Conservation (phyloP, 805 yeast species). For the Clavispora asparagi region DNA sequence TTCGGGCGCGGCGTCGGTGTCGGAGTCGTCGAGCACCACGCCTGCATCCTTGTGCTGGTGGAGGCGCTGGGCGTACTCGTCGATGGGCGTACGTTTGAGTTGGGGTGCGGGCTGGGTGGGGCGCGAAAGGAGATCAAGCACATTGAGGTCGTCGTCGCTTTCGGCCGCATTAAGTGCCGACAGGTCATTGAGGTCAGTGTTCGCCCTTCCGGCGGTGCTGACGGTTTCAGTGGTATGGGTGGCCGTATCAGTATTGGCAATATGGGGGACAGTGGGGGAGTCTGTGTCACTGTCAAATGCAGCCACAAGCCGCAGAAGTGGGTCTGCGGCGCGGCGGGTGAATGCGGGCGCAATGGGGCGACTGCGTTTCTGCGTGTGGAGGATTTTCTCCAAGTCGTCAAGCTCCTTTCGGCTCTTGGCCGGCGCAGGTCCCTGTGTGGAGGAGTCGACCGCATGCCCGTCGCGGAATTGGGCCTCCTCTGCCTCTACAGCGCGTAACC, state of each 20-base stretch:
- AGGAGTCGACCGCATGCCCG: slow-evolving; percentile 11
- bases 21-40: slow-evolving; percentile 27
- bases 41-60: slow-evolving; percentile 16
- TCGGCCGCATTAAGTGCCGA: not conserved
- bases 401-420: slow-evolving; percentile 22
- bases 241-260: too few relatives aligned
- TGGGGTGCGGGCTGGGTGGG: slow-evolving; percentile 2
- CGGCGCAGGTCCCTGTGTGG: slow-evolving; percentile 11
- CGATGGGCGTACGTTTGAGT: slow-evolving; percentile 23
- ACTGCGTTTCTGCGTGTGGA: slow-evolving; percentile 30
- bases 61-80: slow-evolving; percentile 29
- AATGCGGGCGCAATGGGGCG: slow-evolving; percentile 28
- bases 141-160: slow-evolving; percentile 5
- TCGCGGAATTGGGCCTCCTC: slow-evolving; percentile 30
- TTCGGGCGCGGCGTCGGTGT: slow-evolving; percentile 13
- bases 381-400: slow-evolving; percentile 26
- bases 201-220: too few relatives aligned
- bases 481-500: not conserved
- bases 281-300: slow-evolving; percentile 29
- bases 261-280: slow-evolving; percentile 1
- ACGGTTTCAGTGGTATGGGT: too few relatives aligned
- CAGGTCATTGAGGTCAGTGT: too few relatives aligned
- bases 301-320: slow-evolving; percentile 26
- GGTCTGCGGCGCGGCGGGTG: slow-evolving; percentile 19
- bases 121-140: slow-evolving; percentile 7